Evolutionary conservation across 495 filamentous ascomycete genomes (phyloP).

Genomic region (Talaromyces borbonicus): DNA sequence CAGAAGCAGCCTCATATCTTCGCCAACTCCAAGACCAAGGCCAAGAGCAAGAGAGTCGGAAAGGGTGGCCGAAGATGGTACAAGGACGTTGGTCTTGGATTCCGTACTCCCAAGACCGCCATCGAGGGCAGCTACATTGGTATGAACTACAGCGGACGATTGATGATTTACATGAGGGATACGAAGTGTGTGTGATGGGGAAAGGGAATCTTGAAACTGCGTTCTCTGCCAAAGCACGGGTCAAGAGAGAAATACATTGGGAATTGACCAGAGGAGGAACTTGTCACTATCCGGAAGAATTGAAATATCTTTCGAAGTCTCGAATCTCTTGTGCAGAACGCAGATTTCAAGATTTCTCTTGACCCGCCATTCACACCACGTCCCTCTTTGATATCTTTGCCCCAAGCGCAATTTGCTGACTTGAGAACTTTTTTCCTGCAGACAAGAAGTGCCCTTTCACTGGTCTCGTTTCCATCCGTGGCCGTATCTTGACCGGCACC

Average conservation of each 20-base stretch:
- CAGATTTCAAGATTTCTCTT: slow-evolving; percentile 12
- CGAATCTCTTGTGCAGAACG: slow-evolving; percentile 5
- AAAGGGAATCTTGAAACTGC: slow-evolving; percentile 14
- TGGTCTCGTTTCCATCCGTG: slow-evolving; percentile 94
- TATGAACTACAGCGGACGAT: slow-evolving; percentile 49
- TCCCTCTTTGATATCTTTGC: no score
- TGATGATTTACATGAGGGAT: background rate
- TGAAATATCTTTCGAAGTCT: background rate
- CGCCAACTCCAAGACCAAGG: slow-evolving; percentile 80
- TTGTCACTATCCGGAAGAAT: background rate
- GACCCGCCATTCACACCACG: no score
- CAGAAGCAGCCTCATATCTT: slow-evolving; percentile 99
- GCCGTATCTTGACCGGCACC: slow-evolving; percentile 97
- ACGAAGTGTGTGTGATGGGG: background rate
- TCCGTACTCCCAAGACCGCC: slow-evolving; percentile 92
- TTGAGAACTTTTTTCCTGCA: slow-evolving; percentile 32
- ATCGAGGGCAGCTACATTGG: slow-evolving; percentile 99
- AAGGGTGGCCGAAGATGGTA: slow-evolving; percentile 94
- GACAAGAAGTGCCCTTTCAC: slow-evolving; percentile 99
- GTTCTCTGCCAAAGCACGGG: slow-evolving; percentile 10
- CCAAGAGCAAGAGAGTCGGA: slow-evolving; percentile 75
- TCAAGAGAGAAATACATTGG: background rate
- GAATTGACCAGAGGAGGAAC: background rate
- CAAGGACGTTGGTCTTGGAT: slow-evolving; percentile 98
- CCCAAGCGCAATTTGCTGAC: no score